Evolutionary conservation across 768 basidiomycete genomes (phyloP).

Genomic region (Hirschioporus abietinus): DNA sequence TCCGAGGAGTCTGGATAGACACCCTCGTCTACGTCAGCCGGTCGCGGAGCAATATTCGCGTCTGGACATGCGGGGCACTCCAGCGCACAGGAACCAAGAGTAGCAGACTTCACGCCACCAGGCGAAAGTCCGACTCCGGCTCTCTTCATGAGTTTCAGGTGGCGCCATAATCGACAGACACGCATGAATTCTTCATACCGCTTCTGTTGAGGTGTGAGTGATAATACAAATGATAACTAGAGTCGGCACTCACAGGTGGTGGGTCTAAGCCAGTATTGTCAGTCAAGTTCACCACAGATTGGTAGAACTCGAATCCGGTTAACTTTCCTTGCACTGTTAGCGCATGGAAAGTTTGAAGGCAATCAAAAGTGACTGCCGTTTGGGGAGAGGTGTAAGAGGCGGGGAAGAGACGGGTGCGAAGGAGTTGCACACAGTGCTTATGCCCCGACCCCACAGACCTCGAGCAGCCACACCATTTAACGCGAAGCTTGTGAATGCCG

Average conservation of each 20-base stretch:
- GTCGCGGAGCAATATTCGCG: slow-evolving; percentile 8
- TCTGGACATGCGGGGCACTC: slow-evolving; percentile 23
- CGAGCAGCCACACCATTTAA: slow-evolving; percentile 13
- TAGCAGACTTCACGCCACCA: slow-evolving; percentile 10
- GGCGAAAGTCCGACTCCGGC: slow-evolving; percentile 18
- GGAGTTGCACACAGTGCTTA: slow-evolving; percentile 4
- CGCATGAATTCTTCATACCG: slow-evolving; percentile 10
- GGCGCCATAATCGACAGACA: slow-evolving; percentile 15
- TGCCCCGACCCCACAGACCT: not conserved
- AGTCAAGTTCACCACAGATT: slow-evolving; percentile 7
- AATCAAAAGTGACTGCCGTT: slow-evolving; percentile 14
- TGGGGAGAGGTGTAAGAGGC: slow-evolving; percentile 13
- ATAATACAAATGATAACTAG: too few species aligned
- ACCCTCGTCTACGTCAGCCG: slow-evolving; percentile 7
- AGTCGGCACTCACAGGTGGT: slow-evolving; percentile 11
- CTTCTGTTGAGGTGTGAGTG: not conserved
- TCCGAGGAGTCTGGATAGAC: slow-evolving; percentile 14
- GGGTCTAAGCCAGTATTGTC: slow-evolving; percentile 7
- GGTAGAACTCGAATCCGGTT: slow-evolving; percentile 15
- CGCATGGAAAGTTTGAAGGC: slow-evolving; percentile 12
- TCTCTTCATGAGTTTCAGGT: slow-evolving; percentile 19
- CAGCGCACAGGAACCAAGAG: slow-evolving; percentile 14
- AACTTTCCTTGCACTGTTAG: slow-evolving; percentile 13
- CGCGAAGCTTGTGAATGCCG: slow-evolving; percentile 12
- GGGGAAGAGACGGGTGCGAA: slow-evolving; percentile 14